phyloP scores from a whole-genome alignment of 495 filamentous ascomycete species.

The Staphylotrichum tortipilum region DNA sequence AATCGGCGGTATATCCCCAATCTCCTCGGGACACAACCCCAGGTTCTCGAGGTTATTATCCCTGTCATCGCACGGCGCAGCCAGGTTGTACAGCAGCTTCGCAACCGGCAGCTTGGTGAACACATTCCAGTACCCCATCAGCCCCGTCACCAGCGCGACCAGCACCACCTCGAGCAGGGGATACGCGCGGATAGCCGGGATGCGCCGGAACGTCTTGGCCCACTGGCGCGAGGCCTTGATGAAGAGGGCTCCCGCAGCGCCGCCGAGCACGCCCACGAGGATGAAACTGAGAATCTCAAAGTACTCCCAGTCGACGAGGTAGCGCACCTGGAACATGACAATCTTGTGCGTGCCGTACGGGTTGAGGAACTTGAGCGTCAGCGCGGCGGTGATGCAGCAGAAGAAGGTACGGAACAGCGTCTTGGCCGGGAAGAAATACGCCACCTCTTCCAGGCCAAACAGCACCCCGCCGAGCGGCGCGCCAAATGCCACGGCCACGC shows the following conservation, averaged over 20 bases:
- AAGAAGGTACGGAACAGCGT: constrained; percentile 97
- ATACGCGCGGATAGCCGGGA: constrained; percentile 68
- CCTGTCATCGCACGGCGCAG: constrained; percentile 63
- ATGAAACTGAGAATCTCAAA: constrained; percentile 87
- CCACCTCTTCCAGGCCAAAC: constrained; percentile 89
- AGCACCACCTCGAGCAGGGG: constrained; percentile 82
- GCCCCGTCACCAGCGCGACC: constrained; percentile 75
- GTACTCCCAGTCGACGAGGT: constrained; percentile 85
- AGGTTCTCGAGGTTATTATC: constrained; percentile 50
- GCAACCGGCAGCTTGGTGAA: constrained; percentile 84
- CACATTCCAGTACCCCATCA: constrained; percentile 86
- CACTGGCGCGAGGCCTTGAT: constrained; percentile 90
- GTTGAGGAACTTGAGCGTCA: constrained; percentile 89
- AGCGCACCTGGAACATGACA: constrained; percentile 90
- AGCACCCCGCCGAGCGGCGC: constrained; percentile 88
- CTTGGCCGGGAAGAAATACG: constrained; percentile 98
- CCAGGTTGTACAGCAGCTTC: constrained; percentile 82
- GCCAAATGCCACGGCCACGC: constrained; percentile 91
- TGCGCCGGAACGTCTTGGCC: constrained; percentile 80
- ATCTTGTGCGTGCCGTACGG: constrained; percentile 96
- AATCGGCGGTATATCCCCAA: constrained; percentile 64
- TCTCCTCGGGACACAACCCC: constrained; percentile 65
- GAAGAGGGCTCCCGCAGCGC: constrained; percentile 78
- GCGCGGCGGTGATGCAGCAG: constrained; percentile 85
- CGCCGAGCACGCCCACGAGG: constrained; percentile 74